Evolutionary conservation across 2,329 filamentous ascomycete species (phyloP).

Genomic region (Emmonsia crescens): DNA sequence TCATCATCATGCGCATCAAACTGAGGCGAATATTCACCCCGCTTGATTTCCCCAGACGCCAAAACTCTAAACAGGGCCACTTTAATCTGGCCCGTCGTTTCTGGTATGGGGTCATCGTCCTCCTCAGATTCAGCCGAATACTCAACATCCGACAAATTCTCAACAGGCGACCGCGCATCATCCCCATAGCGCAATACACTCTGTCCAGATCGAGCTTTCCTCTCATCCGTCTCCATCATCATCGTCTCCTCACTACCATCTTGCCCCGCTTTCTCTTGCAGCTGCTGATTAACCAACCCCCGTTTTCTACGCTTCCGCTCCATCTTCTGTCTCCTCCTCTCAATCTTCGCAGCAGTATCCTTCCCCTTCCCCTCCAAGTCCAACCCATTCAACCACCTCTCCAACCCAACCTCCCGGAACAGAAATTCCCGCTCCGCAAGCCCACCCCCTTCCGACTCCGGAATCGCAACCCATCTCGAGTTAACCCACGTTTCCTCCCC

Average conservation of each 20-base stretch:
- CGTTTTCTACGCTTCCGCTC: constrained; percentile 79
- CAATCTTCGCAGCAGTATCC: constrained; percentile 72
- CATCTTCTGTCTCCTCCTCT: constrained; percentile 53
- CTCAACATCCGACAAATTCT: constrained; percentile 57
- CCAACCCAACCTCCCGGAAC: constrained; percentile 90
- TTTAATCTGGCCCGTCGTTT: constrained; percentile 95
- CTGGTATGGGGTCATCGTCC: constrained; percentile 75
- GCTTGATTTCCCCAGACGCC: constrained; percentile 93
- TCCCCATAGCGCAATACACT: constrained; percentile 69
- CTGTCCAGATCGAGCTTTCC: constrained; percentile 28
- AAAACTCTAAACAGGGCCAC: constrained; percentile 92
- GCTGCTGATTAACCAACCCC: constrained; percentile 47
- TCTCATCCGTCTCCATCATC: constrained; percentile 29
- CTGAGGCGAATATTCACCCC: constrained; percentile 94
- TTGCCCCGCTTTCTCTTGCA: constrained; percentile 20
- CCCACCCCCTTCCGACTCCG: constrained; percentile 80
- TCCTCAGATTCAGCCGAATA: constrained; percentile 60
- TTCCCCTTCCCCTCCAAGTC: constrained; percentile 90
- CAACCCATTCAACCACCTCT: constrained; percentile 91
- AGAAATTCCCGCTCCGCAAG: constrained; percentile 93
- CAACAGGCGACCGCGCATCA: constrained; percentile 62
- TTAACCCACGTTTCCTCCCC: constrained; percentile 99
- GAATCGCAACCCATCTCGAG: constrained; percentile 91
- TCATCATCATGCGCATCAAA: constrained; percentile 96
- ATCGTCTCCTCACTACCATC: constrained; percentile 29